Base-by-base conservation (phyloP, 306 rosid species). In the Ziziphus jujuba region DNA sequence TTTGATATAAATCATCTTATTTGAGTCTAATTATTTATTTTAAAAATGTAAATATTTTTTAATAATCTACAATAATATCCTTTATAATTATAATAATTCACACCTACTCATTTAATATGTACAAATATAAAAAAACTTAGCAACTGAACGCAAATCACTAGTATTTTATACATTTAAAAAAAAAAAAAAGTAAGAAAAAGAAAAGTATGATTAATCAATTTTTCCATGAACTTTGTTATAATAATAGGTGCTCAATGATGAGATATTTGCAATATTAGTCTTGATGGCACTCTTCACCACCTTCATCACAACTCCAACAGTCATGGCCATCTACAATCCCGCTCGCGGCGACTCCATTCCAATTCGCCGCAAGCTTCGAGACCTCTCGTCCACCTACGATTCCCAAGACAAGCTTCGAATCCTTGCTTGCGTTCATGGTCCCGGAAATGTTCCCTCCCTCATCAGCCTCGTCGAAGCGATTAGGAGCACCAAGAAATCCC, bases 271-370 rank as follows among this genome's bases (percentile, higher is more conserved):
- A n/a, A 84, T 92, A 24, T 71, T 92, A 55, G 97, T 92, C 1
- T 84, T 92, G 0, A 92, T 90, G 98, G 98, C 97, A 28, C 77
- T 92, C 5, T 84, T 90, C 69, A 90, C 97, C 0, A 92, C 98
- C 63, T 92, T 92, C 80, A 84, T 92, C 28, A 92, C 97, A 54
- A 87, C 96, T 10, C 97, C 96, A 13, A 12, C 79, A 1, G 96
- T 87, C 23, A 86, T 87, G 91, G 91, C 89, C 23, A 65, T 92
- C 7, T 84, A 90, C 69, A 87, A 83, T 59, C 90, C 96, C 5
- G 83, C 91, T 0, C 84, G 93, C 4, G 72, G 77, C n/a, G 44
- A 40, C 33, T 9, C 69, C 23, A 0, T 17, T 6, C 77, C 48
- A 21, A 62, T 80, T 10, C 84, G 34, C 56, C 82, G 90, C 4